These are phyloP conservation scores for Aspergillus jensenii DNA, from an alignment of 2,329 filamentous ascomycete genomes.

Conservation along the genomic window DNA sequence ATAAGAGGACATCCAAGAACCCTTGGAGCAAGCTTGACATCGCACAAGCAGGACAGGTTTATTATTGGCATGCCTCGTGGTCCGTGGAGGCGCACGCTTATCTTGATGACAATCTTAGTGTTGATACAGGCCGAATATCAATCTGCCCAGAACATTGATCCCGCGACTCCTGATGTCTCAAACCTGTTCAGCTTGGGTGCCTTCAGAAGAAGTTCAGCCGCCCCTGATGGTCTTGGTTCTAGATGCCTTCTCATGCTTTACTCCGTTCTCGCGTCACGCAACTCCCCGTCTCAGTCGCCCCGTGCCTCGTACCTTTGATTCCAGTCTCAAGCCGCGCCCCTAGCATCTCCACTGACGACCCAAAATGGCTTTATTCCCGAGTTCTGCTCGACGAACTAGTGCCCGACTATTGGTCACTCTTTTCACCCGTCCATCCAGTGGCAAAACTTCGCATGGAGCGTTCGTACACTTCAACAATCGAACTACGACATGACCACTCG, in stretches of 20 bases:
- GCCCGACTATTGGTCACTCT: neutral
- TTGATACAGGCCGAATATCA: neutral
- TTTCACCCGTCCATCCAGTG: neutral
- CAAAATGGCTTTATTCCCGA: neutral
- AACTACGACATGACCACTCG: too few species aligned
- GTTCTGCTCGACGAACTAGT: neutral
- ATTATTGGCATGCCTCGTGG: conserved; percentile 4
- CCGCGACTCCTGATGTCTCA: neutral
- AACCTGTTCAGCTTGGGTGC: neutral
- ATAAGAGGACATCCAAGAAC: conserved; percentile 2
- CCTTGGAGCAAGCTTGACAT: conserved; percentile 1
- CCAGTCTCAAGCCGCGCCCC: neutral
- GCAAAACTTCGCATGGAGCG: neutral
- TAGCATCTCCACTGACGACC: neutral
- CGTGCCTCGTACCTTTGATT: neutral
- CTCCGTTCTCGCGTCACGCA: neutral
- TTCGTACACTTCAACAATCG: too few species aligned
- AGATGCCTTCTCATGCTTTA: neutral
- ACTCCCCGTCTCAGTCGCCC: neutral
- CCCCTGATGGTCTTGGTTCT: neutral
- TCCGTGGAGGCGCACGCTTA: conserved; percentile 1
- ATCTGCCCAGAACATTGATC: neutral
- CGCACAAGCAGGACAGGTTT: neutral
- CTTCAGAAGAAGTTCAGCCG: neutral
- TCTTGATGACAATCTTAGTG: neutral